Evolutionary conservation across 257 asterid genomes (phyloP).

Genomic region (Anisodus acutangulus): DNA sequence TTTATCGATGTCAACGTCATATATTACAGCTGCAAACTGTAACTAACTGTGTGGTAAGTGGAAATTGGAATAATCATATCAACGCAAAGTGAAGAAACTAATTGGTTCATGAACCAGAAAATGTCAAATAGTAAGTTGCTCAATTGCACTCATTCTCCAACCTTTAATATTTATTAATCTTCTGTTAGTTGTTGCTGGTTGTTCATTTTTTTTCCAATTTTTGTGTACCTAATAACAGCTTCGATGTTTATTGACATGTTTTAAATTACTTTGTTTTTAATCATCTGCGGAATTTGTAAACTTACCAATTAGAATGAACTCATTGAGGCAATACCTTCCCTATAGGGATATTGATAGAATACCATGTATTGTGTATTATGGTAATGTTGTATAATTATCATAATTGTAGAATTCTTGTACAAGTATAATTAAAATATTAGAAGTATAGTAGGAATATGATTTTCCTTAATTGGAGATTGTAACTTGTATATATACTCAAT

Average conservation of each 20-base stretch:
- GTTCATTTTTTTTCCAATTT: not conserved
- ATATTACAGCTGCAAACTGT: not conserved
- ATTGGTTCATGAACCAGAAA: not conserved
- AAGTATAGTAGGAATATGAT: too few species aligned
- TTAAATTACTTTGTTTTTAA: not conserved
- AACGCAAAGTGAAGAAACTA: not conserved
- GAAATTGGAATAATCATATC: not conserved
- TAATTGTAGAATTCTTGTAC: too few species aligned
- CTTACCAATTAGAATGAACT: not conserved
- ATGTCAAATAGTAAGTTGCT: not conserved
- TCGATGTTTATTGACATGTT: slow-evolving; percentile 16
- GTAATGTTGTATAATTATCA: too few species aligned
- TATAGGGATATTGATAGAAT: not conserved
- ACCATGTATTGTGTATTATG: too few species aligned
- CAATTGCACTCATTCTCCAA: slow-evolving; percentile 33
- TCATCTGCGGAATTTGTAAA: not conserved
- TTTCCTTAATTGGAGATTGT: too few species aligned
- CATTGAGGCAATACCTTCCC: not conserved
- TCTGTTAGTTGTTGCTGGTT: slow-evolving; percentile 49
- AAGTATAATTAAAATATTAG: too few species aligned
- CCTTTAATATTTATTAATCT: slow-evolving; percentile 35
- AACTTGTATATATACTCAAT: too few species aligned
- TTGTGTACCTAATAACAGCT: slow-evolving; percentile 20
- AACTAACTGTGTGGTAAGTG: not conserved
- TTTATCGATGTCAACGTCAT: not conserved